Base-by-base conservation (phyloP, 257 asterid species). In the Ballota nigra region DNA sequence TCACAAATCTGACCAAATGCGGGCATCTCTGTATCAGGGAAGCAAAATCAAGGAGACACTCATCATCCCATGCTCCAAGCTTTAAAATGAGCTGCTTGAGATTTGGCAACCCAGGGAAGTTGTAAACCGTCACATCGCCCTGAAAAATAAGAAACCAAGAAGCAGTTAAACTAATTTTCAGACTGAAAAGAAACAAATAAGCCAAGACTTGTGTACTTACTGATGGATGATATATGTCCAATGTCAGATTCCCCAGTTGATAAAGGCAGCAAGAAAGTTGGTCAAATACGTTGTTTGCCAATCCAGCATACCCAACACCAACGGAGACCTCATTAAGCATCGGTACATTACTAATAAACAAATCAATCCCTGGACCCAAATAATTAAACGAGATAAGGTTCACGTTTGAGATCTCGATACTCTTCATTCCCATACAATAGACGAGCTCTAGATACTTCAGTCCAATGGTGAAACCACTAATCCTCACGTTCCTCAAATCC, bases 51-150 rank as follows among this genome's bases (percentile, higher is more conserved):
- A 87, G 88, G 53, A 87, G 88, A 68, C 84, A 66, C 28, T 78
- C 82, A 43, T 85, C 90, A 24, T 72, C 34, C 86, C 83, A 75
- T 15, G 87, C 83, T 67, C 83, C 85, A 62, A 78, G 72, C 73
- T 77, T 79, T 6, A 83, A 55, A 52, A 85, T 79, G 34, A 87
- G 83, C 79, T 77, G 82, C 85, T 81, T 81, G 47, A 87, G 88
- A 24, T 83, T 83, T 3, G 88, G 87, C 69, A 84, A 71, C 71
- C 77, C 62, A 40, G 88, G 86, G 63, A 84, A 83, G 41, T 75
- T 63, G 20, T 63, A 69, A 34, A 70, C 47, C 77, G 75, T 70
- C 18, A 78, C 18, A 51, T 73, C 66, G 53, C 79, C 85, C 88
- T 81, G 83, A 62, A 72, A 52, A 24, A 64, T 3, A 31, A 65